Evolutionary conservation across 169 alveolate genomes (phyloP), one percentile per base, ranked within the genome.

Genomic region (Besnoitia besnoiti): DNA sequence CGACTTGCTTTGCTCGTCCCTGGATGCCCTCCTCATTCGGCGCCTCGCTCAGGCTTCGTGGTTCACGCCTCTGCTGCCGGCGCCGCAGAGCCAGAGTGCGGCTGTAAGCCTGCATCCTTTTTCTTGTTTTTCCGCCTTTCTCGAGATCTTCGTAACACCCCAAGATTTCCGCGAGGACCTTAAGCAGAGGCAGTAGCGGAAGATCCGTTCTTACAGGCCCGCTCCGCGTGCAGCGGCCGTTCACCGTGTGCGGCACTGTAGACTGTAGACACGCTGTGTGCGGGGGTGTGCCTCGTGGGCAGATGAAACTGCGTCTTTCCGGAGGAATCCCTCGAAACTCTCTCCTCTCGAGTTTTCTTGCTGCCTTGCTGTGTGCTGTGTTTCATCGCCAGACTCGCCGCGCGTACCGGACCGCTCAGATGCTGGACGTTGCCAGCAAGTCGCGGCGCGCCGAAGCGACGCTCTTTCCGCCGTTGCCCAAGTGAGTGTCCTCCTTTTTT

Each of bases 401-500:
- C 14, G 82, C 82, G 82, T 73, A 73, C 82, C 39, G 82, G 39
- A 73, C 82, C 2, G 16, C 82, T 2, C 82, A 73, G 82, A 73
- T 73, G 2, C 21, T 37, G 39, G n/a, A 73, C 46, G 47, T 73
- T n/a, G 82, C 46, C 24, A 37, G 39, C 44, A 73, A 37, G 46
- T 16, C 82, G 3, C 82, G 82, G 39, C 82, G n/a, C 12, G 44
- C 82, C 14, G 82, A 73, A 37, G 46, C 82, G 12, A 10, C 82
- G 40, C 12, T 37, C 46, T 7, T 73, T 42, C 67, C 67, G n/a
- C 33, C 67, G 12, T n/a, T 55, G 30, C 67, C 67, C 4, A 55
- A 55, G 67, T 55, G 30, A 55, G 30, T 55, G 12, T 5, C 3
- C 7, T 19, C 67, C 24, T 55, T 5, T 19, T 0, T 21, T 55